Conservation (phyloP, 2,329 filamentous ascomycete species). For the Dactylellina haptotyla region DNA sequence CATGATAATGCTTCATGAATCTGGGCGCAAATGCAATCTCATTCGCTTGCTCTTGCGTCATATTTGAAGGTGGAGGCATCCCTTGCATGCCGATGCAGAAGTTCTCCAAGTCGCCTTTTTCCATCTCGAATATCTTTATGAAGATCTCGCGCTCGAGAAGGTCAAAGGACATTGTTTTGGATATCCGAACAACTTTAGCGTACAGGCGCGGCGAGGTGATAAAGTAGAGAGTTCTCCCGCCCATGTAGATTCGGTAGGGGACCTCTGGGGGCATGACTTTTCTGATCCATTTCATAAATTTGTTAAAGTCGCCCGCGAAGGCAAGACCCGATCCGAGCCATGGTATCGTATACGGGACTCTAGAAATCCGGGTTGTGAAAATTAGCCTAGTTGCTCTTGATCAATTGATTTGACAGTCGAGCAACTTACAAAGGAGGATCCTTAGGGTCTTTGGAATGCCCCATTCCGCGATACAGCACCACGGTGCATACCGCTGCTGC, state of each 20-base stretch:
- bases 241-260: slow-evolving; percentile 26
- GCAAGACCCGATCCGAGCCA: slow-evolving; percentile 43
- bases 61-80: slow-evolving; percentile 17
- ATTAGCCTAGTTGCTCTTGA: neutral
- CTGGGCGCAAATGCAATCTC: slow-evolving; percentile 16
- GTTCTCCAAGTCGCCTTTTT: slow-evolving; percentile 16
- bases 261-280: slow-evolving; percentile 24
- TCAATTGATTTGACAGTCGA: neutral
- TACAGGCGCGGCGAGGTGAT: slow-evolving; percentile 41
- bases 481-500: slow-evolving; percentile 10
- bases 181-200: slow-evolving; percentile 33
- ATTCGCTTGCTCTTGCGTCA: slow-evolving; percentile 26
- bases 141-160: slow-evolving; percentile 41
- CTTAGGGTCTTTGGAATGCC: slow-evolving; percentile 14
- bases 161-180: slow-evolving; percentile 44
- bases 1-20: slow-evolving; percentile 28
- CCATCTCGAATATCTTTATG: slow-evolving; percentile 37
- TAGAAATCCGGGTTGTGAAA: neutral
- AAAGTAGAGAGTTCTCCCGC: slow-evolving; percentile 33
- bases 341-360: slow-evolving; percentile 40
- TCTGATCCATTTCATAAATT: slow-evolving; percentile 39
- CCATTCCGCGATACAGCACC: slow-evolving; percentile 17
- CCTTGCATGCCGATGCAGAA: slow-evolving; percentile 43
- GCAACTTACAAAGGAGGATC: slow-evolving; percentile 36
- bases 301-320: slow-evolving; percentile 29